These are phyloP conservation scores for Myochromella boudieri DNA, from an alignment of 768 basidiomycete genomes.

Conservation along the genomic window DNA sequence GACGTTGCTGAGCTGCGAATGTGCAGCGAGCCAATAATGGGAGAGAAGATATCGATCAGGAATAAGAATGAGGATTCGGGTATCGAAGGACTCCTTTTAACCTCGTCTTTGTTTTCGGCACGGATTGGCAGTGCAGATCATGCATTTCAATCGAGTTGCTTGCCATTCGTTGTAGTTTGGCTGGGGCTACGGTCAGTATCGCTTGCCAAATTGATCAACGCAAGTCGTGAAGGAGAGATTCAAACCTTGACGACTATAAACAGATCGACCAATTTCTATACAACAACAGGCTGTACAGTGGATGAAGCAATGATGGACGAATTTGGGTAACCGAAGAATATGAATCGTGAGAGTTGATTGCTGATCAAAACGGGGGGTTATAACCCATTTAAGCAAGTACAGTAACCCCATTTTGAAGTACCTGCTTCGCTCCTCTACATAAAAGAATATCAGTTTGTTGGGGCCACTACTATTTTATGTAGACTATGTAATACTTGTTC, in stretches of 20 bases:
- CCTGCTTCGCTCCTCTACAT: too few species aligned
- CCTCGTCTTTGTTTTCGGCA: constrained; percentile 23
- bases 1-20: constrained; percentile 30
- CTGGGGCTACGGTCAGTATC: constrained; percentile 24
- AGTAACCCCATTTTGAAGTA: too few species aligned
- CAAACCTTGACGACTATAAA: constrained; percentile 21
- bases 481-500: too few species aligned
- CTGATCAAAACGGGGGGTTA: constrained; percentile 10
- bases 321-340: constrained; percentile 11
- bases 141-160: too few species aligned
- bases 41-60: constrained; percentile 28
- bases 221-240: constrained; percentile 22
- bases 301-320: constrained; percentile 11
- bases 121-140: constrained; percentile 45
- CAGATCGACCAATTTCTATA: constrained; percentile 11
- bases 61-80: constrained; percentile 35
- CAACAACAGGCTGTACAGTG: constrained; percentile 34
- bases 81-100: constrained; percentile 40
- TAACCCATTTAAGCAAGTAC: too few species aligned
- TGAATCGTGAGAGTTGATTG: constrained; percentile 10
- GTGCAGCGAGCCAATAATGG: constrained; percentile 10
- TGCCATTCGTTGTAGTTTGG: constrained; percentile 19
- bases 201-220: constrained; percentile 20
- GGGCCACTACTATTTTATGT: too few species aligned
- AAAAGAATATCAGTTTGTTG: too few species aligned